phyloP scores from a whole-genome alignment of 1,139 yeast genomes.

The Hyphopichia burtonii region DNA sequence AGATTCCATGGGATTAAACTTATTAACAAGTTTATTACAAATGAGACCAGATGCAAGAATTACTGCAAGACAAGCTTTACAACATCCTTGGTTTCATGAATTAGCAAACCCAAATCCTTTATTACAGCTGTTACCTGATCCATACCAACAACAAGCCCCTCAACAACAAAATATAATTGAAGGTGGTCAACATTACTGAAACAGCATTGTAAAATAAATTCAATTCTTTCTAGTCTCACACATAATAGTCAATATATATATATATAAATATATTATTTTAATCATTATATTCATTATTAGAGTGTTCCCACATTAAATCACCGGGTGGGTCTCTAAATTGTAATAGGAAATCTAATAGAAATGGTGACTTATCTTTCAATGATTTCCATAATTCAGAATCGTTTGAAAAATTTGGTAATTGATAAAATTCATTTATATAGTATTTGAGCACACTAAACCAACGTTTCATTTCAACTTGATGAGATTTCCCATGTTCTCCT shows the following conservation, averaged over 20 bases:
- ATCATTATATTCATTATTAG: background rate
- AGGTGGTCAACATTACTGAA: conserved; percentile 3
- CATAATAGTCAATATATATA: background rate
- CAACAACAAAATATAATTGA: conserved; percentile 17
- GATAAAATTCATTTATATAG: background rate
- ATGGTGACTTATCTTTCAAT: background rate
- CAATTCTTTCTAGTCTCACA: background rate
- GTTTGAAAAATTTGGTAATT: background rate
- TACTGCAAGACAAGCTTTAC: conserved; percentile 88
- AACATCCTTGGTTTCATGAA: conserved; percentile 95
- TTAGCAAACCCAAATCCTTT: conserved; percentile 47
- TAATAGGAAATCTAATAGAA: background rate
- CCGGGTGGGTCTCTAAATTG: background rate
- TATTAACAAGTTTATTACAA: conserved; percentile 75
- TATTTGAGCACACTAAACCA: background rate
- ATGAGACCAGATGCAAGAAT: conserved; percentile 91
- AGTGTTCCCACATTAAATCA: background rate
- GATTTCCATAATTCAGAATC: background rate
- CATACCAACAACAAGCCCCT: conserved; percentile 37
- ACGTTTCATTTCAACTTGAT: background rate
- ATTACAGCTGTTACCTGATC: conserved; percentile 36
- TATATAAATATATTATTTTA: background rate
- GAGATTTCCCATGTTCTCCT: background rate
- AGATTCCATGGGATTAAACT: conserved; percentile 78
- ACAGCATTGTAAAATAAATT: background rate